Evolutionary conservation across 805 yeast species (phyloP).

Genomic region (Candida ulmi): DNA sequence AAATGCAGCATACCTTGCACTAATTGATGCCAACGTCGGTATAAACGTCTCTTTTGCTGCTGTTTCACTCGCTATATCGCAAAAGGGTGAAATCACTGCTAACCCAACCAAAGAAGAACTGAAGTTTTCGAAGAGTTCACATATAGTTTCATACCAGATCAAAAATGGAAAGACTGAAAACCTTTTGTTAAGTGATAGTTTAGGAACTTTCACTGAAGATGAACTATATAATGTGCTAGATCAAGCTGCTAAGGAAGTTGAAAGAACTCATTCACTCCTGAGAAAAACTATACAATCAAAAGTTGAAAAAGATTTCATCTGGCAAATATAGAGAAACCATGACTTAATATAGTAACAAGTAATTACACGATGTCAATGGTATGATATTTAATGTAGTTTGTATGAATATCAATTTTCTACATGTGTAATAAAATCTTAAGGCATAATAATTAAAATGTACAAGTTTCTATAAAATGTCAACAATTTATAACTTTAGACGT

Average conservation of each 20-base stretch:
- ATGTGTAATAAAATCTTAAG: too few relatives aligned
- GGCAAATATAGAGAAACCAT: slow-evolving; percentile 45
- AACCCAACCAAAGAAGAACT: slow-evolving; percentile 45
- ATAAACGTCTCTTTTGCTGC: slow-evolving; percentile 59
- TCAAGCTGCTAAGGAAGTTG: slow-evolving; percentile 42
- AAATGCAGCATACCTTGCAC: slow-evolving; percentile 69
- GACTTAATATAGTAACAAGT: too few relatives aligned
- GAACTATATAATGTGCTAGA: slow-evolving; percentile 51
- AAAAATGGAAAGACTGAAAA: slow-evolving; percentile 44
- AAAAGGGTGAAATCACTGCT: slow-evolving; percentile 25
- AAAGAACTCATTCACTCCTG: slow-evolving; percentile 35
- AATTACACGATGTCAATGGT: too few relatives aligned
- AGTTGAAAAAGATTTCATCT: slow-evolving; percentile 50
- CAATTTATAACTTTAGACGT: slow-evolving; percentile 55
- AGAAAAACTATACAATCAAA: slow-evolving; percentile 44
- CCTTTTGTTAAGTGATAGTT: slow-evolving; percentile 64
- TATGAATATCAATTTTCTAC: too few relatives aligned
- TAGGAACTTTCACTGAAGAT: slow-evolving; percentile 60
- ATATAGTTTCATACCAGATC: slow-evolving; percentile 57
- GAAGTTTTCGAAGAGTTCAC: slow-evolving; percentile 47
- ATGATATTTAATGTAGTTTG: too few relatives aligned
- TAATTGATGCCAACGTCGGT: slow-evolving; percentile 76
- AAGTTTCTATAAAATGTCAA: neutral
- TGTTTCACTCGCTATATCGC: slow-evolving; percentile 38
- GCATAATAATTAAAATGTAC: too few relatives aligned